Conservation (phyloP, 2,329 filamentous ascomycete species). For the Scleromitrula shiraiana region DNA sequence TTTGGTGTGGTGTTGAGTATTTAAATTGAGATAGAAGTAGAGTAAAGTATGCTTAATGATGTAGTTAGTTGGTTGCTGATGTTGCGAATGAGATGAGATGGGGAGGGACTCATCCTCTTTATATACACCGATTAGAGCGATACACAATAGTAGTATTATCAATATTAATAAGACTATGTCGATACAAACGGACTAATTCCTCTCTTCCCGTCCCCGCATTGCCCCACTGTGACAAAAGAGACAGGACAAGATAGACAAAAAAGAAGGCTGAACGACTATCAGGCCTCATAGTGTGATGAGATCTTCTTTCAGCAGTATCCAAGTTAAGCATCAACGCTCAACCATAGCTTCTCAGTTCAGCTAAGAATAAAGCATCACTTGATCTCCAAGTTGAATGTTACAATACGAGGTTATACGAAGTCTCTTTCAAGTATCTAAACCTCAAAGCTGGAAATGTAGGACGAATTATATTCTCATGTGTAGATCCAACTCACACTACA, state of each 20-base stretch:
- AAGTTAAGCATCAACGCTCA: neutral
- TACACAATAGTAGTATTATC: no score
- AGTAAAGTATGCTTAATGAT: neutral
- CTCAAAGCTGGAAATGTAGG: no score
- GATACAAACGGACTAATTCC: neutral
- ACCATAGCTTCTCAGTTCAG: no score
- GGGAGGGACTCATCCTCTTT: neutral
- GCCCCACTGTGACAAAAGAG: no score
- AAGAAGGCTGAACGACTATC: neutral
- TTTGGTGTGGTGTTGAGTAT: neutral
- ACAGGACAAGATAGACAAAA: no score
- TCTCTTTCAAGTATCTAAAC: neutral
- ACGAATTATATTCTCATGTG: no score
- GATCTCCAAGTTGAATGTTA: neutral
- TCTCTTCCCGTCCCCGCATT: no score
- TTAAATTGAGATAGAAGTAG: neutral
- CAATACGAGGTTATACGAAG: neutral
- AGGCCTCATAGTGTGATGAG: neutral
- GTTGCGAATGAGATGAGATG: neutral
- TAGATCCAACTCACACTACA: no score
- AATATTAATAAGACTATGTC: neutral
- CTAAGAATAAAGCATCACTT: neutral
- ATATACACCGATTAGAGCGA: no score
- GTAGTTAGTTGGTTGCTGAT: neutral
- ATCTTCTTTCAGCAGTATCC: neutral